Evolutionary conservation across 1,284 basidiomycete species (phyloP).

Genomic region (Irpex sp.): DNA sequence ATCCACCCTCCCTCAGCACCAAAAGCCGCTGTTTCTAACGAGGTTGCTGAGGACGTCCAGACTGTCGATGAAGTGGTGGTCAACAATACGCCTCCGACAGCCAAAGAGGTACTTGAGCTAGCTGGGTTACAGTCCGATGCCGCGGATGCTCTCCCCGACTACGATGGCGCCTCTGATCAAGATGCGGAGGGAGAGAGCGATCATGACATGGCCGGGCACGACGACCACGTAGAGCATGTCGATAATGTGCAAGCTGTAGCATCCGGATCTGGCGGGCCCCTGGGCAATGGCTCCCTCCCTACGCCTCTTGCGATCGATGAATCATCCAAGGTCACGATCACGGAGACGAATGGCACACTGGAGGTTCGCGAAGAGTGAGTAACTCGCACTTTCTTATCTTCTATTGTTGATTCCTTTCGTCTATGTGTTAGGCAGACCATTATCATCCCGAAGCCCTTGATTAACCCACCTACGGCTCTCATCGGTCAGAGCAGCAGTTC

Average conservation of each 20-base stretch:
- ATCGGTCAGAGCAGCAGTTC: not conserved
- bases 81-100: not conserved
- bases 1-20: not conserved
- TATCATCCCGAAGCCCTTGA: not conserved
- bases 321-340: not conserved
- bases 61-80: not conserved
- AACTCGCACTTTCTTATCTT: not conserved
- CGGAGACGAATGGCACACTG: not conserved
- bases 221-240: not conserved
- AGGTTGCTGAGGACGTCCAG: not conserved
- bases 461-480: slow-evolving; percentile 5
- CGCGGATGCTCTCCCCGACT: slow-evolving; percentile 1
- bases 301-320: not conserved
- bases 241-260: too few relatives aligned
- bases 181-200: slow-evolving; percentile 12
- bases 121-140: slow-evolving; percentile 2
- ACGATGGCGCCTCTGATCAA: slow-evolving; percentile 2
- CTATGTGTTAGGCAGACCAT: not conserved
- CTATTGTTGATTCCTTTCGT: not conserved
- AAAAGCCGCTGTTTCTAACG: not conserved
- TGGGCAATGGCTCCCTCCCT: not conserved
- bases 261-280: too few relatives aligned
- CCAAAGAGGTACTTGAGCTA: slow-evolving; percentile 4
- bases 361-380: not conserved
- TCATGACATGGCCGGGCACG: not conserved